A percentile compares a stretch with the other conserved stretches of the same genome.
Conservation (phyloP, 2,329 filamentous ascomycete genomes). For the Venturia carpophila region DNA sequence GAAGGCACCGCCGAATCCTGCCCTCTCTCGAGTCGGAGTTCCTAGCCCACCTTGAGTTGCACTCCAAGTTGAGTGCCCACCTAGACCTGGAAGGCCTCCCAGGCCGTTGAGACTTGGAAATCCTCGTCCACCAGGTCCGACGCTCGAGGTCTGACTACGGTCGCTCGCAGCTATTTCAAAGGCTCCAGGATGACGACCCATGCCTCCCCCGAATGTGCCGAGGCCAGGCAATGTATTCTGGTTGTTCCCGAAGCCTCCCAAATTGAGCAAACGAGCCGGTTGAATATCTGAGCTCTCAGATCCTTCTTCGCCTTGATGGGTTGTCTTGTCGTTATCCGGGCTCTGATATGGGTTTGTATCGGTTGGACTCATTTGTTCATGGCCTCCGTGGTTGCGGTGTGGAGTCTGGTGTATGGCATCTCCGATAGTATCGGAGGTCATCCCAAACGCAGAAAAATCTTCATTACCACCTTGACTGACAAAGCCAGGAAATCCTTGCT, state of each 20-base stretch:
- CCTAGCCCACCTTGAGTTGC: slow-evolving; percentile 67
- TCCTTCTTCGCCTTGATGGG: slow-evolving; percentile 49
- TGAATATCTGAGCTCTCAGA: slow-evolving; percentile 47
- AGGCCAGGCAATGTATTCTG: slow-evolving; percentile 27
- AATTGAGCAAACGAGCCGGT: slow-evolving; percentile 50
- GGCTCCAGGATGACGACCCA: slow-evolving; percentile 32
- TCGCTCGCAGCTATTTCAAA: slow-evolving; percentile 64
- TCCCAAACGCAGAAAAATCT: slow-evolving; percentile 53
- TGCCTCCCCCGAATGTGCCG: slow-evolving; percentile 28
- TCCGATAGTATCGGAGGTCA: slow-evolving; percentile 50
- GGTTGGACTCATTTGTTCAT: slow-evolving; percentile 78
- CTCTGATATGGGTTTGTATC: slow-evolving; percentile 96
- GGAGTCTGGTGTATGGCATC: slow-evolving; percentile 51
- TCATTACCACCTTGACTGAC: slow-evolving; percentile 44
- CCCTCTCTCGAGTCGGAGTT: slow-evolving; percentile 55
- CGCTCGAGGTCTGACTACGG: slow-evolving; percentile 87
- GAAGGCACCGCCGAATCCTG: slow-evolving; percentile 42
- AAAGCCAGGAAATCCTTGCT: slow-evolving; percentile 34
- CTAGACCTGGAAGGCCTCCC: slow-evolving; percentile 45
- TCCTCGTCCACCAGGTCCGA: slow-evolving; percentile 58
- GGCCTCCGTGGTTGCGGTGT: slow-evolving; percentile 35
- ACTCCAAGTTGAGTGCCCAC: slow-evolving; percentile 53
- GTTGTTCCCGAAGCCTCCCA: slow-evolving; percentile 36
- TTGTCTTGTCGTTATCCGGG: slow-evolving; percentile 61
- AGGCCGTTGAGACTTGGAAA: slow-evolving; percentile 58